phyloP scores from a whole-genome alignment of 352 stramenopile species.

The Elongisporangium prolatum region DNA sequence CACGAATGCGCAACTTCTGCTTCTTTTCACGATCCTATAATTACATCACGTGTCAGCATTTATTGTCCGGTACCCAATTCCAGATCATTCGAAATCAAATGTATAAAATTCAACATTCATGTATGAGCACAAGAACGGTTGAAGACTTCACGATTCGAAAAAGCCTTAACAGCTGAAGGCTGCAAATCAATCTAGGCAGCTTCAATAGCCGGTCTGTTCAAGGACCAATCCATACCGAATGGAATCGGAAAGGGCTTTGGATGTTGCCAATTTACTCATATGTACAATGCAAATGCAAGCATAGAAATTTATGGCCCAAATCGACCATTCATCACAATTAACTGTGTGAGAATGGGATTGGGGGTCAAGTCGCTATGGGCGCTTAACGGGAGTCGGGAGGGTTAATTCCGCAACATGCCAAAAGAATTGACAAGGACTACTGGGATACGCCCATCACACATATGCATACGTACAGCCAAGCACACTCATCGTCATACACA shows the following conservation, averaged over 20 bases:
- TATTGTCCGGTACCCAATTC: neutral
- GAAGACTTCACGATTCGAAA: slow-evolving; percentile 53
- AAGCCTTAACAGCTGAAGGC: slow-evolving; percentile 88
- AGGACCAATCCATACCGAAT: slow-evolving; percentile 82
- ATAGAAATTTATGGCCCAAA: slow-evolving; percentile 62
- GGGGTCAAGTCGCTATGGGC: slow-evolving; percentile 59
- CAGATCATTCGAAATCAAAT: slow-evolving; percentile 14
- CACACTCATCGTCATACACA: slow-evolving; percentile 14
- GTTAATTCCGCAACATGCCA: slow-evolving; percentile 87
- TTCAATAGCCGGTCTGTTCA: slow-evolving; percentile 93
- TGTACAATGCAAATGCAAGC: slow-evolving; percentile 14
- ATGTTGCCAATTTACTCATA: slow-evolving; percentile 50
- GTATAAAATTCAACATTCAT: slow-evolving; percentile 19
- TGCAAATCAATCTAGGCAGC: slow-evolving; percentile 78
- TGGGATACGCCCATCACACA: slow-evolving; percentile 67
- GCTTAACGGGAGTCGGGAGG: slow-evolving; percentile 89
- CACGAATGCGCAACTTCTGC: slow-evolving; percentile 76
- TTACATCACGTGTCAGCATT: slow-evolving; percentile 3
- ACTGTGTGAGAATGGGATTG: slow-evolving; percentile 48
- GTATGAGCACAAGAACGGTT: slow-evolving; percentile 92
- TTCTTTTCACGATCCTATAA: slow-evolving; percentile 82
- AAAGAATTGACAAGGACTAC: slow-evolving; percentile 84
- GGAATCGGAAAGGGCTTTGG: slow-evolving; percentile 82
- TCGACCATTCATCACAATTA: slow-evolving; percentile 57
- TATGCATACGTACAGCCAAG: slow-evolving; percentile 17